Conservation (phyloP, 2,329 filamentous ascomycete species). For the Stemphylium vesicarium region DNA sequence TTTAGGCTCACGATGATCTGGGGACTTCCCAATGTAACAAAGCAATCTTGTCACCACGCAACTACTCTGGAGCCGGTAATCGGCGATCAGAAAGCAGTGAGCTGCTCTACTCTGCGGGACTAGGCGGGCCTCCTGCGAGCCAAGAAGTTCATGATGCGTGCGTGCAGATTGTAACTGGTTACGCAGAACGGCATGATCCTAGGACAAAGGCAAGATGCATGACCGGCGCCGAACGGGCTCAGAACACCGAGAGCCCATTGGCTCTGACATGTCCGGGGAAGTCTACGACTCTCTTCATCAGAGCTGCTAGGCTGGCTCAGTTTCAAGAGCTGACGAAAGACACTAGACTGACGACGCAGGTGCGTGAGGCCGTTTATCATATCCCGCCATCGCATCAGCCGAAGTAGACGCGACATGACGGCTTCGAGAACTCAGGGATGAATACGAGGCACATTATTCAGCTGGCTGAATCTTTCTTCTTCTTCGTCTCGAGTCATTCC, state of each 20-base stretch:
- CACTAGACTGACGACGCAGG: not conserved
- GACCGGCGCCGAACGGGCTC: constrained; percentile 5
- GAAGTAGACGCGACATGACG: not conserved
- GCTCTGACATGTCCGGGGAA: constrained; percentile 1
- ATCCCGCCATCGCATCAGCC: not conserved
- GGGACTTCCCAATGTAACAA: not conserved
- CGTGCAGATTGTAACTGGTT: constrained; percentile 32
- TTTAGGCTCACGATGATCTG: not conserved
- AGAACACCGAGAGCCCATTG: constrained; percentile 3
- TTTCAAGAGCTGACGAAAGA: not conserved
- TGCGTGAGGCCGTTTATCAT: not conserved
- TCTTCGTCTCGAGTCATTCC: not conserved
- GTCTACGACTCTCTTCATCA: not conserved
- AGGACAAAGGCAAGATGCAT: constrained; percentile 24
- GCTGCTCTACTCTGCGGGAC: constrained; percentile 16
- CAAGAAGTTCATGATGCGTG: constrained; percentile 22
- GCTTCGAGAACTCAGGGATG: not conserved
- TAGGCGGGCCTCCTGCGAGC: constrained; percentile 27
- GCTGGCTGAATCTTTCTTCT: not conserved
- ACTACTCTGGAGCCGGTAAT: too few relatives aligned
- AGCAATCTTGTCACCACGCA: too few relatives aligned
- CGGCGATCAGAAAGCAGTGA: constrained; percentile 11
- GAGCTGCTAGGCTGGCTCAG: constrained; percentile 3
- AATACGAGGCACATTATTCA: not conserved
- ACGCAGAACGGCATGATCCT: constrained; percentile 20